These are phyloP conservation scores for Nannochloropsis limnetica DNA, from an alignment of 352 stramenopile species.

Conservation along the genomic window DNA sequence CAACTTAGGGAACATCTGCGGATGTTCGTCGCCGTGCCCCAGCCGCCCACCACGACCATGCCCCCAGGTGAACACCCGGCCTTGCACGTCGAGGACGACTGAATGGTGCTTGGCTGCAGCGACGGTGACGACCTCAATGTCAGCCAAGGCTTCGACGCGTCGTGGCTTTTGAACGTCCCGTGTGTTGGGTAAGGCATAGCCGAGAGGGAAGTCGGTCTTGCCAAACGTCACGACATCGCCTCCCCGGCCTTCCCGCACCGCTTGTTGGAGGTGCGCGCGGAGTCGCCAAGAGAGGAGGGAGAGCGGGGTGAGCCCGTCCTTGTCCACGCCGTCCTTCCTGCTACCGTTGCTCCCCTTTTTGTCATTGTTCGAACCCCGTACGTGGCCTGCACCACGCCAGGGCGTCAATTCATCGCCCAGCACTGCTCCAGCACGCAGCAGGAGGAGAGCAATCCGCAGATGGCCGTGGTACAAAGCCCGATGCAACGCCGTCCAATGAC, in stretches of 20 bases:
- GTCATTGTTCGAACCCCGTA: not conserved
- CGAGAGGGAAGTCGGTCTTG: constrained; percentile 48
- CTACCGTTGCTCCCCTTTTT: not conserved
- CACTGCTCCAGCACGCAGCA: constrained; percentile 33
- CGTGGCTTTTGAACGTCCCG: constrained; percentile 43
- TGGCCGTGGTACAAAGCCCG: constrained; percentile 45
- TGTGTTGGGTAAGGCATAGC: constrained; percentile 45
- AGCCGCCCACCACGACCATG: constrained; percentile 49
- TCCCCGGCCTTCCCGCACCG: constrained; percentile 37
- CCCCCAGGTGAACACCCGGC: constrained; percentile 52
- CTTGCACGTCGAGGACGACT: constrained; percentile 40
- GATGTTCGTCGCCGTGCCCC: constrained; percentile 51
- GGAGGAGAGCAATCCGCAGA: constrained; percentile 40
- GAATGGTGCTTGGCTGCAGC: constrained; percentile 47
- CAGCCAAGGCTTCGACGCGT: constrained; percentile 42
- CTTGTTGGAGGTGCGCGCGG: constrained; percentile 37
- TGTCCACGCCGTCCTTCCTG: constrained; percentile 36
- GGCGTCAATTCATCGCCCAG: constrained; percentile 20
- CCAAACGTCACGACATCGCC: constrained; percentile 49
- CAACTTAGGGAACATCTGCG: constrained; percentile 45
- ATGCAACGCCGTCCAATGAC: constrained; percentile 46
- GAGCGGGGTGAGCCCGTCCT: constrained; percentile 42
- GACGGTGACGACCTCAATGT: constrained; percentile 45
- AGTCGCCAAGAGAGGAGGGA: constrained; percentile 48
- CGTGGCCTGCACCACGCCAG: not conserved